Percentiles rank a stretch among this genome's conserved stretches.
Conservation (phyloP, 2,329 filamentous ascomycete species). For the Aspergillus sp. region DNA sequence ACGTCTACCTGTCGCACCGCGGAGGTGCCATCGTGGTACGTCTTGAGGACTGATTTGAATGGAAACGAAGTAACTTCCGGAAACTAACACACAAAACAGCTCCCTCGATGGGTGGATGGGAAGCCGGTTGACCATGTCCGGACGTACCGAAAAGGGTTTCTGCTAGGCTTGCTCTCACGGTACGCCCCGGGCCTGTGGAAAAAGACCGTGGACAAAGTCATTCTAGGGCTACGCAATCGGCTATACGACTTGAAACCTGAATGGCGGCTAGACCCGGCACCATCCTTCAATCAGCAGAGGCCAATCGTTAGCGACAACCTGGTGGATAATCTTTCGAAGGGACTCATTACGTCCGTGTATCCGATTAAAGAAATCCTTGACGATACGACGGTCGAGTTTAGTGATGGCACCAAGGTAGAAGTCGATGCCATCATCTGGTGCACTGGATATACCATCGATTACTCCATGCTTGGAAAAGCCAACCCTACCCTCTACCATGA, state of each 20-base stretch:
- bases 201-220: slow-evolving; percentile 11
- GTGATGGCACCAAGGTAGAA: slow-evolving; percentile 29
- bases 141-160: not conserved
- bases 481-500: slow-evolving; percentile 22
- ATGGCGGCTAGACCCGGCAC: not conserved
- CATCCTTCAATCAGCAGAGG: slow-evolving; percentile 4
- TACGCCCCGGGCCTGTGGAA: slow-evolving; percentile 19
- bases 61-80: not conserved
- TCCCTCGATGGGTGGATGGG: slow-evolving; percentile 18
- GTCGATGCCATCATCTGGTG: slow-evolving; percentile 38
- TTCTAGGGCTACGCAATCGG: not conserved
- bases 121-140: slow-evolving; percentile 15
- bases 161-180: not conserved
- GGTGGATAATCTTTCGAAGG: not conserved
- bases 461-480: slow-evolving; percentile 22
- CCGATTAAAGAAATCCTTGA: not conserved
- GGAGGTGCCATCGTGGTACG: slow-evolving; percentile 17
- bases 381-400: not conserved
- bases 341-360: not conserved
- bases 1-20: slow-evolving; percentile 22
- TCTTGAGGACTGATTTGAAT: not conserved
- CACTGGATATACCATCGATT: slow-evolving; percentile 35
- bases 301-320: slow-evolving; percentile 9
- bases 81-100: slow-evolving; percentile 1
- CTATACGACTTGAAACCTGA: not conserved